Base-by-base conservation (phyloP, 176 grass and related monocot species). In the Avena sativa region DNA sequence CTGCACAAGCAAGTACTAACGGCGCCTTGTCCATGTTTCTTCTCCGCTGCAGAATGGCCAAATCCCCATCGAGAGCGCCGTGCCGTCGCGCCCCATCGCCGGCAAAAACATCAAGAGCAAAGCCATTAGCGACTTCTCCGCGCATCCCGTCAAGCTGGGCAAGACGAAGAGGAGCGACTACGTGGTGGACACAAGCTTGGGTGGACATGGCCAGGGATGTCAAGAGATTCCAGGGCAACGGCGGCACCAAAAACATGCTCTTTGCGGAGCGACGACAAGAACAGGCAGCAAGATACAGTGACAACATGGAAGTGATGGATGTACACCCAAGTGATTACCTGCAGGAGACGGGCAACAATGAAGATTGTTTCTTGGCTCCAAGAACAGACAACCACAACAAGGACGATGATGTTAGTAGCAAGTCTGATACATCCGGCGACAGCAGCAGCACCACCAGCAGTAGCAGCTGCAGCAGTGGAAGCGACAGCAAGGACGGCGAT, bases 341-440 rank as follows among this genome's bases (percentile, higher is more conserved):
- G 48, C 14, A 30, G 23, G 48, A 30, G 25, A 5, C 72, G 0
- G 21, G 72, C 69, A 44, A n/a, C 52, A 4, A 19, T 6, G 81
- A 64, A 20, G 74, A 84, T 8, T 23, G 9, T 2, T 15, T 14
- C 63, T 32, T 66, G 63, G 63, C 5, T 66, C 63, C 21, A 75
- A 50, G 81, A 80, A 52, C 28, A n/a, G 76, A 56, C 12, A 13
- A 3, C 21, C 16, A 32, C 67, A 34, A 16, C 19, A 71, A 83
- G 1, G 74, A 83, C 2, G 69, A 63, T 0, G 66, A 69, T 56
- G 74, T 79, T 9, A 76, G 48, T 17, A 91, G 60, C 88, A 85
- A 4, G 62, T 13, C 17, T 79, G 73, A 53, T 30, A 16, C 48
- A 11, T 90, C 89, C 32, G 70, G 79, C 34, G 32, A 23, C 11